Evolutionary conservation across 2,329 filamentous ascomycete genomes (phyloP).

Genomic region (Teratosphaeria gauchensis): DNA sequence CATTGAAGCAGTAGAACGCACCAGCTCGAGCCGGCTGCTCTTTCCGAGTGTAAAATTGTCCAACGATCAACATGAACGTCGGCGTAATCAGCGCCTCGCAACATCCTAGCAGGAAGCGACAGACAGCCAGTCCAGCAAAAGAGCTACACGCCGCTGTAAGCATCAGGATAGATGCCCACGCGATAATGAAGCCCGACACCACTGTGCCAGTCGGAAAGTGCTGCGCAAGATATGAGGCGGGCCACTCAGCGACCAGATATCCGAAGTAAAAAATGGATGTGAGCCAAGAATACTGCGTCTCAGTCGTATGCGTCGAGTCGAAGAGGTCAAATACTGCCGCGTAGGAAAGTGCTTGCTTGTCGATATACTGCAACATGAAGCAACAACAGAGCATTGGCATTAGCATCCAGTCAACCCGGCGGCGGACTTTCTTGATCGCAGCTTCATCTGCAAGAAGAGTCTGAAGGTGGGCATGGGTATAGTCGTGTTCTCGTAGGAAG

Average conservation of each 20-base stretch:
- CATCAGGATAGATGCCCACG: conserved; percentile 27
- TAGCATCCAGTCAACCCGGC: conserved; percentile 35
- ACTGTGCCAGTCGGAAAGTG: conserved; percentile 33
- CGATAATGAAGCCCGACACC: not conserved
- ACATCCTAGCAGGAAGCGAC: conserved; percentile 47
- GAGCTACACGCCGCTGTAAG: conserved; percentile 31
- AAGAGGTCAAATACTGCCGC: conserved; percentile 49
- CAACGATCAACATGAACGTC: conserved; percentile 21
- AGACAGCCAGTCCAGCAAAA: conserved; percentile 45
- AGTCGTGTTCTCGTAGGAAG: conserved; percentile 41
- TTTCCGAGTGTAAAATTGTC: conserved; percentile 6
- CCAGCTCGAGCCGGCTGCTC: conserved; percentile 4
- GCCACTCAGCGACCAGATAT: conserved; percentile 35
- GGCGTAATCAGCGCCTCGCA: conserved; percentile 43
- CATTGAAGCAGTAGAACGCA: conserved; percentile 60
- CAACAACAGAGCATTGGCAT: conserved; percentile 44
- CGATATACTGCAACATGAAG: conserved; percentile 35
- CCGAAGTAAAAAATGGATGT: conserved; percentile 49
- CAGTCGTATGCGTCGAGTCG: conserved; percentile 36
- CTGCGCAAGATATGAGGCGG: conserved; percentile 33
- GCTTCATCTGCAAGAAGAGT: conserved; percentile 36
- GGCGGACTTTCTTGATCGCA: conserved; percentile 17
- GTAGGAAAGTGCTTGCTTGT: conserved; percentile 45
- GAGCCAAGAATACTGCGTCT: conserved; percentile 45
- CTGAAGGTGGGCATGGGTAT: conserved; percentile 33